phyloP scores from a whole-genome alignment of 257 asterid species.

The Jaltomata sinuosa region DNA sequence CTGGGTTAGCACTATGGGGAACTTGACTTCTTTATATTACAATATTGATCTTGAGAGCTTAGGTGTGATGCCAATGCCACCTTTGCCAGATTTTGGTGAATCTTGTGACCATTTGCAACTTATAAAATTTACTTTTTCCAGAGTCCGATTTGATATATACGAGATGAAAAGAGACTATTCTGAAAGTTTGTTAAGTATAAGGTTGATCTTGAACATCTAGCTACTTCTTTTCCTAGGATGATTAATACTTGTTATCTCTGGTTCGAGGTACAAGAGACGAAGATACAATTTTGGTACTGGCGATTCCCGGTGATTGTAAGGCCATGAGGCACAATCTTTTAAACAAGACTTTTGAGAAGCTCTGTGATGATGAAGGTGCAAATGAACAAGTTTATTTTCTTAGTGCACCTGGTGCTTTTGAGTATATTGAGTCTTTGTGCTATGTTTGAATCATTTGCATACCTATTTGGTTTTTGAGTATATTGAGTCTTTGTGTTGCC shows the following conservation, averaged over 20 bases:
- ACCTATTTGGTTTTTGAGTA: background rate
- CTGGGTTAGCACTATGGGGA: constrained; percentile 9
- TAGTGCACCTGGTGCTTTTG: background rate
- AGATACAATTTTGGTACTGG: constrained; percentile 20
- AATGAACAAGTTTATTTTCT: background rate
- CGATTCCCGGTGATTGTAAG: constrained; percentile 13
- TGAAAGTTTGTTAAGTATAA: constrained; percentile 22
- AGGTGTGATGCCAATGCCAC: constrained; percentile 7
- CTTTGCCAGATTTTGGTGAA: constrained; percentile 8
- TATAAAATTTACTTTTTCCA: background rate
- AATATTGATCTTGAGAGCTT: constrained; percentile 9
- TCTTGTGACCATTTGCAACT: constrained; percentile 21
- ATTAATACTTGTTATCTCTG: too few species aligned
- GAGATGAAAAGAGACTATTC: constrained; percentile 22
- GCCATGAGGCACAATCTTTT: constrained; percentile 11
- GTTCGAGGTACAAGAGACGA: constrained; percentile 15
- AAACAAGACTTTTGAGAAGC: background rate
- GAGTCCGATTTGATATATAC: constrained; percentile 3
- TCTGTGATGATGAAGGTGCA: constrained; percentile 18
- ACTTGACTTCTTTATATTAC: constrained; percentile 10
- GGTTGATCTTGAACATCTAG: constrained; percentile 13
- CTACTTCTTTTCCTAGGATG: background rate
- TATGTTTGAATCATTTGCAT: constrained; percentile 4
- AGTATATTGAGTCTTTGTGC: constrained; percentile 12
- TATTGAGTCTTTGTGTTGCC: background rate